Conservation (phyloP, 345 rosid genomes). For the Schrenkiella parvula region DNA sequence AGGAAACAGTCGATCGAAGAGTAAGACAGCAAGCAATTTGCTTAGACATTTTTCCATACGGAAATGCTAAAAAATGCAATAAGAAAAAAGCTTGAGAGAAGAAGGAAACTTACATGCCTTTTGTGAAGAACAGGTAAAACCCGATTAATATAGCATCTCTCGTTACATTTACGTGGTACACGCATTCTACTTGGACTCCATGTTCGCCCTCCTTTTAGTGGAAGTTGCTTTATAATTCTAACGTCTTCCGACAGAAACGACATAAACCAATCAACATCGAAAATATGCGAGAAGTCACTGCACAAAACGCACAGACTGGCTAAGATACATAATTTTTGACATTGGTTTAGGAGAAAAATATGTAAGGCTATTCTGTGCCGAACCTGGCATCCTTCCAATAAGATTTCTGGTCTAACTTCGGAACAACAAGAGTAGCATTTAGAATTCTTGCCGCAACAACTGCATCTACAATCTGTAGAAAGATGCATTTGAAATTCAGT, state of each 20-base stretch:
- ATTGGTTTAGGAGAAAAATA: no score
- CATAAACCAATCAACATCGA: slow-evolving; percentile 78
- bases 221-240: slow-evolving; percentile 79
- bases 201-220: slow-evolving; percentile 59
- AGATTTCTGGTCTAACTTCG: slow-evolving; percentile 93
- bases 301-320: slow-evolving; percentile 30
- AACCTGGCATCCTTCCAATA: slow-evolving; percentile 98
- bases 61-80: not conserved
- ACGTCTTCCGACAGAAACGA: slow-evolving; percentile 71
- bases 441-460: slow-evolving; percentile 96
- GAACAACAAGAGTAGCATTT: slow-evolving; percentile 96
- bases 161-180: slow-evolving; percentile 95
- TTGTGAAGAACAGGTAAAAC: slow-evolving; percentile 93
- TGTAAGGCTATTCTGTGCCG: slow-evolving; percentile 6
- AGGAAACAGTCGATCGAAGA: not conserved
- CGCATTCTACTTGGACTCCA: slow-evolving; percentile 73
- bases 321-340: no score
- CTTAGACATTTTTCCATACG: not conserved
- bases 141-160: slow-evolving; percentile 79
- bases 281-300: slow-evolving; percentile 90
- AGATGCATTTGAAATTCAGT: not conserved
- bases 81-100: slow-evolving; percentile 28
- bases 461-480: slow-evolving; percentile 82
- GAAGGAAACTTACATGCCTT: slow-evolving; percentile 96
- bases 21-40: not conserved